A percentile compares a stretch with the other conserved stretches of the same genome.
Evolutionary conservation across 257 asterid genomes (phyloP).

Genomic region (Penstemon barbatus): DNA sequence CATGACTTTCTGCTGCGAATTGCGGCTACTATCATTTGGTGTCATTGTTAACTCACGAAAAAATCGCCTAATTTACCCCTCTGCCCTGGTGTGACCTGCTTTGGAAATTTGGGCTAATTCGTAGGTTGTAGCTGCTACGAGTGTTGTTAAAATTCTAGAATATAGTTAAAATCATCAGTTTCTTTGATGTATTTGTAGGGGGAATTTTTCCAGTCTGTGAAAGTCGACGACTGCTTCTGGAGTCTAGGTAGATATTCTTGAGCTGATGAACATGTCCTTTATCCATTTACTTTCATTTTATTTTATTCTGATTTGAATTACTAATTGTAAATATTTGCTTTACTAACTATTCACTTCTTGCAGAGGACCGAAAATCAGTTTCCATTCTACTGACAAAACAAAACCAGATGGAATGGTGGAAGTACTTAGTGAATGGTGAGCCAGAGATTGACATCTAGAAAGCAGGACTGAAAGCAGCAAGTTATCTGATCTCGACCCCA

Average conservation of each 20-base stretch:
- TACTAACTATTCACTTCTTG: background rate
- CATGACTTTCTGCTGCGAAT: no score
- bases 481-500: conserved; percentile 74
- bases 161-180: background rate
- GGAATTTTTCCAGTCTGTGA: conserved; percentile 59
- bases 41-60: no score
- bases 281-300: background rate
- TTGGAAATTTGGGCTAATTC: no score
- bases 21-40: no score
- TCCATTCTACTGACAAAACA: conserved; percentile 77
- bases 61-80: no score
- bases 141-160: no score
- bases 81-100: no score
- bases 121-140: no score
- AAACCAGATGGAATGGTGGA: conserved; percentile 96
- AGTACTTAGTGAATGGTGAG: conserved; percentile 78
- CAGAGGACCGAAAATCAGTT: conserved; percentile 78
- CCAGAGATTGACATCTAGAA: conserved; percentile 83
- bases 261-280: background rate
- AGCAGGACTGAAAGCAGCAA: conserved; percentile 77
- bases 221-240: conserved; percentile 86
- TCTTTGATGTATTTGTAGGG: conserved; percentile 52
- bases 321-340: background rate
- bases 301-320: background rate
- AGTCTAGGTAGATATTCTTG: conserved; percentile 57